Conservation (phyloP, 306 rosid species). For the Trichosanthes truncata region DNA sequence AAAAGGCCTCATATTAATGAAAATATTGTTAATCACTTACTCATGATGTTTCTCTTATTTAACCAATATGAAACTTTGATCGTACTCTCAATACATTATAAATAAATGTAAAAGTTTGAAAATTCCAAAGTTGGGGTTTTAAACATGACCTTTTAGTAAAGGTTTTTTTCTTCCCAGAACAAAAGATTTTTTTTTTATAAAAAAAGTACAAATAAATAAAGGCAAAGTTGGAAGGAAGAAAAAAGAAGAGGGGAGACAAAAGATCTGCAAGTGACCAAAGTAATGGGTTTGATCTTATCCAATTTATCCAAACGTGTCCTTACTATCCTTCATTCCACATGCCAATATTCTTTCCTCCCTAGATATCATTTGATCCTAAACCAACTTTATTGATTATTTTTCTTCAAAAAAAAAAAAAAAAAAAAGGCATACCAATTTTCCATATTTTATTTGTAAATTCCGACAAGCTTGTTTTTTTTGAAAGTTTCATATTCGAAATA, state of each 20-base stretch:
- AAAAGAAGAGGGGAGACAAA: conserved; percentile 9
- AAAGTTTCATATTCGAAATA: not conserved
- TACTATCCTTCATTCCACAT: conserved; percentile 23
- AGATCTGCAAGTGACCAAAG: not conserved
- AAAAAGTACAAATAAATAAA: not conserved
- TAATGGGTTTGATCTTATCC: conserved; percentile 32
- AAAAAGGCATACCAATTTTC: not conserved
- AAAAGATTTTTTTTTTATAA: too few species aligned
- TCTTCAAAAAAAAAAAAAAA: not conserved
- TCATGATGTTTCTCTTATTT: too few species aligned
- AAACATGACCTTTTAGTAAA: not conserved
- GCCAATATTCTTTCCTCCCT: conserved; percentile 26
- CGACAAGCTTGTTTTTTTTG: not conserved
- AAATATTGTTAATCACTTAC: too few species aligned
- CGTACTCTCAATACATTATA: too few species aligned
- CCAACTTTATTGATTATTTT: conserved; percentile 17
- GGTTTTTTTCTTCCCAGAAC: not conserved
- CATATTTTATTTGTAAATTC: not conserved
- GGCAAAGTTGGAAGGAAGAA: not conserved
- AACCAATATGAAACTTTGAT: too few species aligned
- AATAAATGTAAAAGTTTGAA: too few species aligned
- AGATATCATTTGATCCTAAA: conserved; percentile 14
- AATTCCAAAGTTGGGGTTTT: not conserved
- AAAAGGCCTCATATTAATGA: too few species aligned
- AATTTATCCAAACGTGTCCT: conserved; percentile 18